Percentiles rank a stretch among this genome's conserved stretches.
These are phyloP conservation scores for Earliella scabrosa DNA, from an alignment of 1,284 basidiomycete species.

Conservation along the genomic window DNA sequence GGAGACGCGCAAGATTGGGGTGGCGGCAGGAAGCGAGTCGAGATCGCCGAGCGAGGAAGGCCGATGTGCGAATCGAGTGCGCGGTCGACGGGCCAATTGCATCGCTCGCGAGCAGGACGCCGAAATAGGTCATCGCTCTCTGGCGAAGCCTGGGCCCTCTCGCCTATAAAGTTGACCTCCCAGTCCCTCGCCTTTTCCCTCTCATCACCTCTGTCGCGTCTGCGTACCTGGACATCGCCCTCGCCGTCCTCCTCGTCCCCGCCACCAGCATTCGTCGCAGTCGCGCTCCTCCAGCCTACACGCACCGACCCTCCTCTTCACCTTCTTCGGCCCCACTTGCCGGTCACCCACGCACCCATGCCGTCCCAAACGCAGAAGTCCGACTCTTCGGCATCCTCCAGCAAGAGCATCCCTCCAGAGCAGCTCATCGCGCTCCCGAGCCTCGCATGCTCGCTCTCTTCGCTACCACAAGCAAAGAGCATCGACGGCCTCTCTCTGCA, in stretches of 20 bases:
- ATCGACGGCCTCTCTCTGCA: conserved; percentile 67
- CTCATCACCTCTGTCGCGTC: conserved; percentile 10
- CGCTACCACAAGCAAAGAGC: conserved; percentile 70
- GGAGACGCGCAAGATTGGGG: too few relatives aligned
- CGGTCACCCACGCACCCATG: conserved; percentile 21
- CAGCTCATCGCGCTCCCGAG: conserved; percentile 71
- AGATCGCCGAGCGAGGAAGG: conserved; percentile 18
- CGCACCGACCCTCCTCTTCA: not conserved
- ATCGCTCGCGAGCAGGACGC: conserved; percentile 23
- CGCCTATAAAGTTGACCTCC: conserved; percentile 34
- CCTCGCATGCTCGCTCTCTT: conserved; percentile 65
- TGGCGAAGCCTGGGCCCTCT: conserved; percentile 23
- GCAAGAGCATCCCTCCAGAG: conserved; percentile 36
- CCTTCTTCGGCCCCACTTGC: conserved; percentile 17
- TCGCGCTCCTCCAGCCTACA: conserved; percentile 1
- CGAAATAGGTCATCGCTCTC: conserved; percentile 27
- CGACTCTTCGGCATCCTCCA: conserved; percentile 29
- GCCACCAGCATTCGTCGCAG: conserved; percentile 11
- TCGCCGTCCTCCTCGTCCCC: conserved; percentile 2
- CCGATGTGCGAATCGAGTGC: too few relatives aligned
- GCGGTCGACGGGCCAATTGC: too few relatives aligned
- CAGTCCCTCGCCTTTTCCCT: conserved; percentile 16
- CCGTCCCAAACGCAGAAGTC: conserved; percentile 35
- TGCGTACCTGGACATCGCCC: conserved; percentile 1
- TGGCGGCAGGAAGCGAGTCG: conserved; percentile 9